phyloP scores from a whole-genome alignment of 345 rosid genomes.

The Mercurialis annua region DNA sequence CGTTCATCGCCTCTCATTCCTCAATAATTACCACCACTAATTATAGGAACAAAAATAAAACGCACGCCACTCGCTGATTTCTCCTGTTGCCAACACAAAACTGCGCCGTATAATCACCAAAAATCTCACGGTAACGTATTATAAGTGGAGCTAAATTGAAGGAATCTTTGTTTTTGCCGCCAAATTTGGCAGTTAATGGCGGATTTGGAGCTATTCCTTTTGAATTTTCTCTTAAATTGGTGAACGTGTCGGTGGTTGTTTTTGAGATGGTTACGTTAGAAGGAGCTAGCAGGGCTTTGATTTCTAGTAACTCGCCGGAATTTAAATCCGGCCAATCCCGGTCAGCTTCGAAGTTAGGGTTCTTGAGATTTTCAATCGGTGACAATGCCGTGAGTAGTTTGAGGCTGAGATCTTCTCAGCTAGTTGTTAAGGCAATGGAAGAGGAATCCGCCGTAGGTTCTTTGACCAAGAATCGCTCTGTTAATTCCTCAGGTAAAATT shows the following conservation, averaged over 20 bases:
- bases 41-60: no score
- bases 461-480: slow-evolving; percentile 23
- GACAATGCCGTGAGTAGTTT: slow-evolving; percentile 3
- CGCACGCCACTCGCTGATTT: no score
- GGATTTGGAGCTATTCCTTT: neutral
- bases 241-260: neutral
- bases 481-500: slow-evolving; percentile 38
- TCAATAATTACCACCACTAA: no score
- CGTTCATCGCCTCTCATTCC: no score
- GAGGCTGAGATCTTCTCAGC: slow-evolving; percentile 22
- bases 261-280: neutral
- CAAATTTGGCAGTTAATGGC: neutral
- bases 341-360: slow-evolving; percentile 21
- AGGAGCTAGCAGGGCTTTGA: slow-evolving; percentile 4
- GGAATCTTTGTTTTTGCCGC: neutral
- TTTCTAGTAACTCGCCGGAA: neutral
- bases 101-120: no score
- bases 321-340: slow-evolving; percentile 5
- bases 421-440: slow-evolving; percentile 43
- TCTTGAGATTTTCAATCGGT: slow-evolving; percentile 14
- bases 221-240: no score
- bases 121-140: no score
- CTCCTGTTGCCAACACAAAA: no score
- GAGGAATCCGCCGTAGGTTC: slow-evolving; percentile 35
- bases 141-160: no score